These are phyloP conservation scores for Saccharomyces hybrid DNA, from an alignment of 1,139 yeast genomes.

Conservation along the genomic window DNA sequence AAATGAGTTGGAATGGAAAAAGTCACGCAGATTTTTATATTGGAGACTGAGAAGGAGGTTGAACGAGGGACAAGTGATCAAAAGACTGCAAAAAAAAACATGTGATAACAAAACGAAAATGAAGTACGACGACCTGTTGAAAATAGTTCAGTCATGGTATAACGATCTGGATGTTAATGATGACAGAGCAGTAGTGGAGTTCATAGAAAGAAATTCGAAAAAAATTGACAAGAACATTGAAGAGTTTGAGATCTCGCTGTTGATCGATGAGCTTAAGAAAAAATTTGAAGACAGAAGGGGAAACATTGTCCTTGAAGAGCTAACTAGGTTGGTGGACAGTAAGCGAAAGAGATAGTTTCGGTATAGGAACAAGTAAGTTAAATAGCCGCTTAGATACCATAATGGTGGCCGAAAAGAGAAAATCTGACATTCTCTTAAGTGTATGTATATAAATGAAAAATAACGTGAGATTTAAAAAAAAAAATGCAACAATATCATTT, in stretches of 20 bases:
- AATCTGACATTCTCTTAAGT: not conserved
- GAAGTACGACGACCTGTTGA: conserved; percentile 62
- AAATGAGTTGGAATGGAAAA: conserved; percentile 75
- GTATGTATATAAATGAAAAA: not conserved
- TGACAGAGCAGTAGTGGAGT: conserved; percentile 72
- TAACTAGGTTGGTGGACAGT: not conserved
- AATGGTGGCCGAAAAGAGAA: not conserved
- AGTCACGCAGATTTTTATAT: conserved; percentile 94
- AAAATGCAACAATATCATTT: not conserved
- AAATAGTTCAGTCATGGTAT: conserved; percentile 61
- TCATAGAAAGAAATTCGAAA: conserved; percentile 77
- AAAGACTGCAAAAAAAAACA: conserved; percentile 61
- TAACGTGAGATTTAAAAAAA: not conserved
- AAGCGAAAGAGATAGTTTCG: not conserved
- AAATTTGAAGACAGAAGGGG: not conserved
- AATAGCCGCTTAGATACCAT: not conserved
- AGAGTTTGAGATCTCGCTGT: conserved; percentile 45
- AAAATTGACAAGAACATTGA: conserved; percentile 52
- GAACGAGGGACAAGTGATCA: conserved; percentile 82
- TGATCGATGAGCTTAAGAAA: not conserved
- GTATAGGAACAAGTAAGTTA: not conserved
- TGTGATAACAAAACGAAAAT: conserved; percentile 64
- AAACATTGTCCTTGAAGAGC: not conserved
- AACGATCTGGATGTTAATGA: conserved; percentile 59
- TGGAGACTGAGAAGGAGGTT: conserved; percentile 97